Conservation (phyloP, 108 stramenopile genomes). For the Stephanodiscus minutulus region DNA sequence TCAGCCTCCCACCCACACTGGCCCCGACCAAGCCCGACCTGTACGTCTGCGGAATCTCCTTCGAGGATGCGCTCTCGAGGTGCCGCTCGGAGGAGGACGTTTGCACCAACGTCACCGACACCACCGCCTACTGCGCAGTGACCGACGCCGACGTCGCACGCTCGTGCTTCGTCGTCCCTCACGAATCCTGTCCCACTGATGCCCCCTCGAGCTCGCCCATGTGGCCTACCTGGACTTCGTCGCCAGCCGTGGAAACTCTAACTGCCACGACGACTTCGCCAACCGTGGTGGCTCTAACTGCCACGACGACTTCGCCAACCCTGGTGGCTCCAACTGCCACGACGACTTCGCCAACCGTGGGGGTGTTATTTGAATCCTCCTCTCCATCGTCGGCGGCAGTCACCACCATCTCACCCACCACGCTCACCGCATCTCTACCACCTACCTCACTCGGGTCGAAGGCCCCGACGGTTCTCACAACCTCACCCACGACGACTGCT, state of each 20-base stretch:
- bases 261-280: no score
- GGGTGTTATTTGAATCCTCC: no score
- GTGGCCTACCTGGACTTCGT: no score
- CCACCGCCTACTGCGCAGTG: neutral
- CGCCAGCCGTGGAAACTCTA: no score
- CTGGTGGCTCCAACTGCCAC: no score
- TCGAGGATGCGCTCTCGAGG: constrained; percentile 13
- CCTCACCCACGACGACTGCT: neutral
- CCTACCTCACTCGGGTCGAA: neutral
- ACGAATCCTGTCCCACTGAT: neutral
- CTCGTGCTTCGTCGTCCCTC: constrained; percentile 22
- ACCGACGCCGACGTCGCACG: neutral
- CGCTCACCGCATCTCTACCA: no score
- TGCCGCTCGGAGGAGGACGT: constrained; percentile 1
- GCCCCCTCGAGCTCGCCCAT: no score
- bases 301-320: neutral
- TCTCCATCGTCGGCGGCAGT: no score
- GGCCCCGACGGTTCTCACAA: neutral
- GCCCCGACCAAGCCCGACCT: no score
- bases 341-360: neutral
- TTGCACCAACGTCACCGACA: neutral
- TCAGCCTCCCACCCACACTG: no score
- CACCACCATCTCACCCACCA: no score
- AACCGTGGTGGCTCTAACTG: neutral
- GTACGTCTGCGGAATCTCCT: no score